Percentiles rank a stretch among this genome's conserved stretches.
These are phyloP conservation scores for Telfairia occidentalis DNA, from an alignment of 331 rosid species.

Conservation along the genomic window DNA sequence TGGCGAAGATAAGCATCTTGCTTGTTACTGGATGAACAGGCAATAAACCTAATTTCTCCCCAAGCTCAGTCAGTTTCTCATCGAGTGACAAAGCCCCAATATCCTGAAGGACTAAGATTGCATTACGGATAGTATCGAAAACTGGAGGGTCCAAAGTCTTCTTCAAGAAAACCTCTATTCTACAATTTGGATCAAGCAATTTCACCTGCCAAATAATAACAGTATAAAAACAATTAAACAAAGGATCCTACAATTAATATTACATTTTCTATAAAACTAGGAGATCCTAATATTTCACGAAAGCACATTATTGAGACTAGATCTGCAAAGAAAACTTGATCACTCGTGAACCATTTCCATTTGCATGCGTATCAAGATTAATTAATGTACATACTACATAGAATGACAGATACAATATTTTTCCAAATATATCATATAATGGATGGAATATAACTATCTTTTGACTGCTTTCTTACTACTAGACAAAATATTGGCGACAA, in stretches of 20 bases:
- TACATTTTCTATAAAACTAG: background rate
- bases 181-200: constrained; percentile 63
- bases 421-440: background rate
- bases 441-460: background rate
- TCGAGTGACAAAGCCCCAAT: constrained; percentile 76
- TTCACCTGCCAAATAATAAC: constrained; percentile 48
- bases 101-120: constrained; percentile 65
- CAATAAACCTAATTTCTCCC: constrained; percentile 78
- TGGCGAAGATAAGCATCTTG: constrained; percentile 81
- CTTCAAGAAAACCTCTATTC: constrained; percentile 48
- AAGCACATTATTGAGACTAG: background rate
- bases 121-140: constrained; percentile 66
- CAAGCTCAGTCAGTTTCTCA: constrained; percentile 68
- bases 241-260: background rate
- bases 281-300: background rate
- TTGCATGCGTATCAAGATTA: background rate
- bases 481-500: background rate
- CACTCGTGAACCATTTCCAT: background rate
- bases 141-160: constrained; percentile 91
- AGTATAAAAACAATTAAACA: constrained; percentile 4
- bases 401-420: background rate
- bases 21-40: constrained; percentile 89
- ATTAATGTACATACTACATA: background rate
- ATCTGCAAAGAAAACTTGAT: background rate
- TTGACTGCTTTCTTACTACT: background rate